These are phyloP conservation scores for Hanseniaspora vineae DNA, from an alignment of 805 yeast genomes.

Conservation along the genomic window DNA sequence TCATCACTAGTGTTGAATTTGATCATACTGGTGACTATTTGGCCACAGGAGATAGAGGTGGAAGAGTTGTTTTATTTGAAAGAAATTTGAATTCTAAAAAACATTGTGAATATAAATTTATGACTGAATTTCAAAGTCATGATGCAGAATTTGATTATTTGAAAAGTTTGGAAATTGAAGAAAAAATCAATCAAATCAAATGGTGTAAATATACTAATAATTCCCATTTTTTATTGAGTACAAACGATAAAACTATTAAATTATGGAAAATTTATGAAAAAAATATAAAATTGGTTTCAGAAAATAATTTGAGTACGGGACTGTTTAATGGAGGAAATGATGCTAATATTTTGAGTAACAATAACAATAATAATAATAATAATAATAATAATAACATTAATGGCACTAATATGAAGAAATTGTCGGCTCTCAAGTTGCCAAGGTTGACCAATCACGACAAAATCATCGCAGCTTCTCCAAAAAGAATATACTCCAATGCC, in stretches of 20 bases:
- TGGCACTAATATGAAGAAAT: slow-evolving; percentile 19
- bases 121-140: slow-evolving; percentile 94
- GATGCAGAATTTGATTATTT: slow-evolving; percentile 97
- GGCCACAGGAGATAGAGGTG: slow-evolving; percentile 98
- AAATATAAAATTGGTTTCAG: slow-evolving; percentile 81
- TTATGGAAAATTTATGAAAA: slow-evolving; percentile 93
- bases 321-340: slow-evolving; percentile 7
- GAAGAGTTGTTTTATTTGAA: slow-evolving; percentile 91
- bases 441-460: slow-evolving; percentile 88
- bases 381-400: slow-evolving; percentile 5
- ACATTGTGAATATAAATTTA: slow-evolving; percentile 84
- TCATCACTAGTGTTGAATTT: slow-evolving; percentile 92
- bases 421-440: slow-evolving; percentile 58
- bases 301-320: slow-evolving; percentile 60
- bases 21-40: slow-evolving; percentile 88
- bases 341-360: slow-evolving; percentile 4
- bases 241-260: slow-evolving; percentile 97
- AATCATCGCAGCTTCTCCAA: slow-evolving; percentile 89
- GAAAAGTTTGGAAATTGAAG: slow-evolving; percentile 93
- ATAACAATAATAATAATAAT: slow-evolving; percentile 5
- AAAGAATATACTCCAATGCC: slow-evolving; percentile 83
- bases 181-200: slow-evolving; percentile 92
- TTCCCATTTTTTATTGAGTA: slow-evolving; percentile 79
- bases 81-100: slow-evolving; percentile 47
- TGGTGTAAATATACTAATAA: slow-evolving; percentile 86